phyloP scores from a whole-genome alignment of 345 rosid genomes.

The Leavenworthia alabamica region DNA sequence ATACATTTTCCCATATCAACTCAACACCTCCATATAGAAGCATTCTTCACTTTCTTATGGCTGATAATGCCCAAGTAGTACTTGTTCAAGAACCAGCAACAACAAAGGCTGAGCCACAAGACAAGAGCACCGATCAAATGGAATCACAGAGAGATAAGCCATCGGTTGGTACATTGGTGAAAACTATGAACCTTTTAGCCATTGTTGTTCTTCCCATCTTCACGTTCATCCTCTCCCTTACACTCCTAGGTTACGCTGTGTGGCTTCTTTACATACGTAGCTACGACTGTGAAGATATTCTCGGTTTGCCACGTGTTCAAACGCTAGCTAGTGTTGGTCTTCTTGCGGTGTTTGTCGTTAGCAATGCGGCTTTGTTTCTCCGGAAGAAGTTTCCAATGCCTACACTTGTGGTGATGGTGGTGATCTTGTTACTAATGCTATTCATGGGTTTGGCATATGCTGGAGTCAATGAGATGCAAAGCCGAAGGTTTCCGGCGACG shows the following conservation, averaged over 20 bases:
- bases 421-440: conserved; percentile 46
- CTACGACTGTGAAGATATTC: conserved; percentile 62
- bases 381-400: conserved; percentile 43
- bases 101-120: conserved; percentile 7
- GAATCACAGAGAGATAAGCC: conserved; percentile 24
- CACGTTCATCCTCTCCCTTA: conserved; percentile 52
- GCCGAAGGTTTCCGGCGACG: conserved; percentile 43
- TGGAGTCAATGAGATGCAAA: conserved; percentile 50
- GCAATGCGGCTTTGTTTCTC: conserved; percentile 36
- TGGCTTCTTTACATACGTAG: conserved; percentile 67
- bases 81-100: conserved; percentile 16
- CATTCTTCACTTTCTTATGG: conserved; percentile 23
- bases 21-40: conserved; percentile 11
- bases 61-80: conserved; percentile 28
- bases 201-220: conserved; percentile 35
- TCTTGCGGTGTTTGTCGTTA: conserved; percentile 41
- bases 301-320: conserved; percentile 52
- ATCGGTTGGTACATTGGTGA: conserved; percentile 7
- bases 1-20: background rate
- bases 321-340: conserved; percentile 39
- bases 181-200: conserved; percentile 24
- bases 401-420: conserved; percentile 45
- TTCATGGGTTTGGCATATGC: conserved; percentile 52
- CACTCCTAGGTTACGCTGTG: conserved; percentile 49
- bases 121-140: conserved; percentile 26